Base-by-base conservation (phyloP, 2,329 filamentous ascomycete genomes). In the Celoporthe dispersa region DNA sequence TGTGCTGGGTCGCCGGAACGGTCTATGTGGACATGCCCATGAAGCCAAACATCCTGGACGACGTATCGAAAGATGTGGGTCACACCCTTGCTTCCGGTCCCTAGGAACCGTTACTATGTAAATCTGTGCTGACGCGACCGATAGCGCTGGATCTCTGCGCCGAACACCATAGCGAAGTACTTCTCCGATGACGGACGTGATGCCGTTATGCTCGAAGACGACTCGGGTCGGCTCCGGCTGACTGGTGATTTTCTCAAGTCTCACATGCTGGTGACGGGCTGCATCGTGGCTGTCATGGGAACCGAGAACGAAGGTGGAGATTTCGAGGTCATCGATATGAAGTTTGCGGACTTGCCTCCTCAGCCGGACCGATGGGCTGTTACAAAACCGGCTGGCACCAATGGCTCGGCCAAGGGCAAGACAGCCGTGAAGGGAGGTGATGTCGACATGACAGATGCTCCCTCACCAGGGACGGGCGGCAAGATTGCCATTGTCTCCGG, bases 21-120 rank as follows among this genome's bases (percentile, higher is more conserved):
- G 90, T 98, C 41, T 99, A 97, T 80, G 97, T 98, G 92, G 94
- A 98, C 73, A 94, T 99, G 93, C 89, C 92, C 2, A 81, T 98
- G 76, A 99, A 99, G 82, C 96, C 97, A 0, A 97, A 97, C 77
- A 95, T 99, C 79, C 83, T 99, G 44, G 94, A 98, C 71, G 96
- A 99, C 76, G 92, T 99, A 57, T 92, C 93, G 55, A 97, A 97
- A 81, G 95, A 98, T 80, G 93, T 94, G 82, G 73, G 87, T 80
- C 16, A 60, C n/a, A n/a, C 22, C 33, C 19, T 44, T 31, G 7
- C 63, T 22, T 8, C 2, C 60, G 8, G 22, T 37, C 3, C 61
- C 7, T n/a, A 16, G 25, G 71, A 2, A 70, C 61, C 25, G 3
- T 19, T 39, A 16, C 28, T 1, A 61, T 44, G 1, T 62, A 5